These are phyloP conservation scores for Geosmithia putterillii DNA, from an alignment of 2,329 filamentous ascomycete genomes.

Conservation along the genomic window DNA sequence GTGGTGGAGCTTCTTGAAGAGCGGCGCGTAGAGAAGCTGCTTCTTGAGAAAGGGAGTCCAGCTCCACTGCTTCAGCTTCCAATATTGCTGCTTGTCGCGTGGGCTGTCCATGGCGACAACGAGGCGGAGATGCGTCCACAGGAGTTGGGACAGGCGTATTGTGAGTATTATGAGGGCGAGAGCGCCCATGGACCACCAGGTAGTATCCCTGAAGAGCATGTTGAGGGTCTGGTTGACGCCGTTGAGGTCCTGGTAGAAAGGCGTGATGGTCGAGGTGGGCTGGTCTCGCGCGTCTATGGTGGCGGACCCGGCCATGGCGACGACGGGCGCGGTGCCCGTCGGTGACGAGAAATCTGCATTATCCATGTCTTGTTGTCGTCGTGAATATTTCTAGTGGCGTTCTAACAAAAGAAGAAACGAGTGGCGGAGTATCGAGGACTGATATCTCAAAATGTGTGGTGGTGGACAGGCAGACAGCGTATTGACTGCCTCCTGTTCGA, in stretches of 20 bases:
- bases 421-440: neutral
- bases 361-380: neutral
- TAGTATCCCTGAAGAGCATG: conserved; percentile 39
- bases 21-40: conserved; percentile 45
- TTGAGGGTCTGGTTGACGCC: conserved; percentile 50
- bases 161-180: conserved; percentile 39
- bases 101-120: conserved; percentile 44
- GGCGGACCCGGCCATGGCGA: conserved; percentile 5
- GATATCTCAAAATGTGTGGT: neutral
- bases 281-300: neutral
- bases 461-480: neutral
- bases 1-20: conserved; percentile 55
- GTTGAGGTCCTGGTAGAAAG: conserved; percentile 42
- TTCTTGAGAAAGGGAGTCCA: conserved; percentile 53
- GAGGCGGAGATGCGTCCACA: conserved; percentile 44
- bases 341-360: neutral
- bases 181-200: conserved; percentile 50
- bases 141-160: conserved; percentile 40
- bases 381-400: neutral
- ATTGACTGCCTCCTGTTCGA: neutral
- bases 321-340: conserved; percentile 4
- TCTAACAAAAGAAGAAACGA: neutral
- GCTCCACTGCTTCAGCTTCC: conserved; percentile 42
- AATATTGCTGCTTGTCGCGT: conserved; percentile 43
- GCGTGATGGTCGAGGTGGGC: conserved; percentile 36